Evolutionary conservation across 2,329 filamentous ascomycete species (phyloP).

Genomic region (Phialemoniopsis sp.): DNA sequence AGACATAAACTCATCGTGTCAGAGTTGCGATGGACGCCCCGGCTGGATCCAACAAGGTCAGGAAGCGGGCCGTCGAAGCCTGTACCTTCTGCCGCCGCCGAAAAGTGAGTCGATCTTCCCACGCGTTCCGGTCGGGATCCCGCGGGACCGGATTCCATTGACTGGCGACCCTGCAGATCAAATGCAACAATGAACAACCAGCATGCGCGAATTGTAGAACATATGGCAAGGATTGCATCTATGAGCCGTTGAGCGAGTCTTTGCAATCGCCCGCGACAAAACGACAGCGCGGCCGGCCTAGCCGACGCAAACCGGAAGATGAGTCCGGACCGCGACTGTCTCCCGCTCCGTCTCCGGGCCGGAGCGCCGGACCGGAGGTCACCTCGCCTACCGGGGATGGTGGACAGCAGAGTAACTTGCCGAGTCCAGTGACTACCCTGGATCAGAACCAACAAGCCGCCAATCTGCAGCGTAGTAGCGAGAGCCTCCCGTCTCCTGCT

Average conservation of each 20-base stretch:
- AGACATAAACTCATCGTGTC: too few relatives aligned
- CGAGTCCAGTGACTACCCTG: conserved; percentile 16
- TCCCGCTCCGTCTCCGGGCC: background rate
- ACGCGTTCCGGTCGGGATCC: too few relatives aligned
- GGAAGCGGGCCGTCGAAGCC: too few relatives aligned
- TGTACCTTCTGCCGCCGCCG: too few relatives aligned
- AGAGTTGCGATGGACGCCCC: too few relatives aligned
- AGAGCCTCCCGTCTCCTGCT: background rate
- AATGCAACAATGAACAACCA: conserved; percentile 31
- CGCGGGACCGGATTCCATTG: too few relatives aligned
- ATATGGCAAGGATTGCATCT: conserved; percentile 37
- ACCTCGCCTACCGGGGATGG: background rate
- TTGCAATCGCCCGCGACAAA: too few relatives aligned
- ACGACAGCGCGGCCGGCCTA: too few relatives aligned
- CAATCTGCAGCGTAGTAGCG: conserved; percentile 17
- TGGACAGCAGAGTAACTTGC: conserved; percentile 11
- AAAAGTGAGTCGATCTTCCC: too few relatives aligned
- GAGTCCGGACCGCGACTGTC: too few relatives aligned
- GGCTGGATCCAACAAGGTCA: too few relatives aligned
- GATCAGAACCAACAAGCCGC: conserved; percentile 11
- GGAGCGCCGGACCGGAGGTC: background rate
- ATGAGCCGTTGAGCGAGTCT: conserved; percentile 19
- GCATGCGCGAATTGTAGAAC: conserved; percentile 8
- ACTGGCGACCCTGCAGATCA: conserved; percentile 31
- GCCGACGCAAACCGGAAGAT: too few relatives aligned